A percentile compares a stretch with the other conserved stretches of the same genome.
These are phyloP conservation scores for Ganoderma leucocontextum DNA, from an alignment of 1,284 basidiomycete species.

Conservation along the genomic window DNA sequence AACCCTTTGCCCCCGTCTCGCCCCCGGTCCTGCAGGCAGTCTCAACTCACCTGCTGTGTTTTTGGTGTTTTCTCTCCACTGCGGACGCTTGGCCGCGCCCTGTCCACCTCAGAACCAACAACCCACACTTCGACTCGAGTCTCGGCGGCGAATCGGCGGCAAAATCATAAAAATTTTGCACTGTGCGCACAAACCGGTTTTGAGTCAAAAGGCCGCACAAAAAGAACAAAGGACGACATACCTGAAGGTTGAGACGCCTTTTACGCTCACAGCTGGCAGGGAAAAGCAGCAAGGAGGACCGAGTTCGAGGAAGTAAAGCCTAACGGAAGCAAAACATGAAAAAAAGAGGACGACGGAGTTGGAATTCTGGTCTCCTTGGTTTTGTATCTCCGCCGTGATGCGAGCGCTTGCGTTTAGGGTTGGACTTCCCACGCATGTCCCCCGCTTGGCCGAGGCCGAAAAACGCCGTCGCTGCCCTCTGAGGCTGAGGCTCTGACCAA, in stretches of 20 bases:
- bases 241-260: conserved; percentile 29
- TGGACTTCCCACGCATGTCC: conserved; percentile 30
- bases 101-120: conserved; percentile 31
- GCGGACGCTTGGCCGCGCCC: conserved; percentile 29
- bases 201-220: conserved; percentile 7
- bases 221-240: conserved; percentile 15
- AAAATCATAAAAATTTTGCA: conserved; percentile 36
- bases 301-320: conserved; percentile 33
- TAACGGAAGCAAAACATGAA: conserved; percentile 36
- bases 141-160: conserved; percentile 36
- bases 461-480: conserved; percentile 8
- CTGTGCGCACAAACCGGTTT: conserved; percentile 9
- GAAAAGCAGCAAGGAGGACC: conserved; percentile 32
- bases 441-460: conserved; percentile 8
- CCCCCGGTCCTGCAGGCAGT: conserved; percentile 14
- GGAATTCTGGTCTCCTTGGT: conserved; percentile 17
- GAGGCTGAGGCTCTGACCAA: no score
- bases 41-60: conserved; percentile 27
- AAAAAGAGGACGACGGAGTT: conserved; percentile 32
- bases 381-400: conserved; percentile 22
- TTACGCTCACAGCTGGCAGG: conserved; percentile 32
- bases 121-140: conserved; percentile 30
- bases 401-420: conserved; percentile 29
- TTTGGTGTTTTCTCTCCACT: conserved; percentile 33
- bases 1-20: conserved; percentile 32